Percentiles rank a stretch among this genome's conserved stretches.
Evolutionary conservation across 352 stramenopile species (phyloP).

Genomic region (Phytophthora hibernalis): DNA sequence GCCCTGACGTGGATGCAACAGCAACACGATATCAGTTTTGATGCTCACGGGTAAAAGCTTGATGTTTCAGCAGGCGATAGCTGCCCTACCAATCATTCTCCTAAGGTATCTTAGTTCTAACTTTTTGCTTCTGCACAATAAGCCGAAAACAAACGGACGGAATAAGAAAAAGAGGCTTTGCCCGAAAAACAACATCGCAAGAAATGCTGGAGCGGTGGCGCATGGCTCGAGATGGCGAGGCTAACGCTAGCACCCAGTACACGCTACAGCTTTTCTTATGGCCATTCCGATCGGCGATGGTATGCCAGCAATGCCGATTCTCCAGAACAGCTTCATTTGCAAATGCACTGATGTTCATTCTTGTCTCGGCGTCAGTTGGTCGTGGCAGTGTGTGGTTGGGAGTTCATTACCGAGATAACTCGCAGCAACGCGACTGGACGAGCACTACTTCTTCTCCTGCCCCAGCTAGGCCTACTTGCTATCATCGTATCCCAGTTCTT

Average conservation of each 20-base stretch:
- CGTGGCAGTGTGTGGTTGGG: constrained; percentile 24
- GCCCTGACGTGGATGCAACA: constrained; percentile 9
- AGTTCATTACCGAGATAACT: constrained; percentile 20
- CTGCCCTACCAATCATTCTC: background rate
- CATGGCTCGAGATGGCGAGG: background rate
- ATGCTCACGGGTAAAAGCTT: background rate
- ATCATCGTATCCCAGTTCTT: constrained; percentile 13
- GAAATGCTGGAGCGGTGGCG: constrained; percentile 11
- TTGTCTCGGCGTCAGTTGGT: constrained; percentile 3
- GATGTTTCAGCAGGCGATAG: background rate
- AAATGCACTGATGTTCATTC: background rate
- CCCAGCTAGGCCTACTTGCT: constrained; percentile 20
- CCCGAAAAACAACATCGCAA: background rate
- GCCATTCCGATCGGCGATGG: constrained; percentile 10
- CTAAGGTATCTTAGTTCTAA: too few species aligned
- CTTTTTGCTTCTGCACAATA: background rate
- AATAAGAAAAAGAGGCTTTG: background rate
- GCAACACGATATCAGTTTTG: constrained; percentile 4
- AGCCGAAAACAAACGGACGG: background rate
- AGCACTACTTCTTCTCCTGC: constrained; percentile 17
- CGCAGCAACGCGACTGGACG: background rate
- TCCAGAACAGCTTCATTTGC: background rate
- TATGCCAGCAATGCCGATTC: background rate
- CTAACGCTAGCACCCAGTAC: constrained; percentile 1
- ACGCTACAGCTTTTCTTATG: constrained; percentile 12